phyloP scores from a whole-genome alignment of 768 basidiomycete genomes.

The Russula vinacea region DNA sequence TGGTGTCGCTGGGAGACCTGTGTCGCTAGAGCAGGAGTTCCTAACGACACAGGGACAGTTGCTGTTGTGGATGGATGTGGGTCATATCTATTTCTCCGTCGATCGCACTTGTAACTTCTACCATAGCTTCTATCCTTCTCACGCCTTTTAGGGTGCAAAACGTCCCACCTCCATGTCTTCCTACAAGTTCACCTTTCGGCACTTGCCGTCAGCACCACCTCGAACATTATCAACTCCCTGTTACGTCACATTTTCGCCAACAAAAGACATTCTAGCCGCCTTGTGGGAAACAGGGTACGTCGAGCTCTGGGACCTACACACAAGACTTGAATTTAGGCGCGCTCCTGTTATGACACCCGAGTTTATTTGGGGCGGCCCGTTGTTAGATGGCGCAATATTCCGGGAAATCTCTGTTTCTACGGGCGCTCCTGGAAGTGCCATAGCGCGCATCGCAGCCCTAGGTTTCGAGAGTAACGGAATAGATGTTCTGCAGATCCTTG shows the following conservation, averaged over 20 bases:
- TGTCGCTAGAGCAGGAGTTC: slow-evolving; percentile 53
- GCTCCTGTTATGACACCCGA: slow-evolving; percentile 59
- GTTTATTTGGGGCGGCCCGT: slow-evolving; percentile 37
- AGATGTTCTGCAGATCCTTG: slow-evolving; percentile 22
- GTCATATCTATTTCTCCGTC: slow-evolving; percentile 33
- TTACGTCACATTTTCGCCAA: slow-evolving; percentile 60
- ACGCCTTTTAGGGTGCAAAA: slow-evolving; percentile 95
- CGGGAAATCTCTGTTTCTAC: slow-evolving; percentile 24
- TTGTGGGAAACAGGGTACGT: slow-evolving; percentile 70
- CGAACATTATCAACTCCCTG: slow-evolving; percentile 61
- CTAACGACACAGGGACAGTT: slow-evolving; percentile 78
- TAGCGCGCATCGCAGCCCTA: slow-evolving; percentile 19
- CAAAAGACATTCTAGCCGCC: slow-evolving; percentile 56
- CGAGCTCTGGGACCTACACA: slow-evolving; percentile 68
- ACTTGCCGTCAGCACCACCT: slow-evolving; percentile 31
- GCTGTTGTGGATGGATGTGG: slow-evolving; percentile 86
- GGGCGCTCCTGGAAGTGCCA: not conserved
- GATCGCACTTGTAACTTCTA: not conserved
- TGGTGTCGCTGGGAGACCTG: slow-evolving; percentile 79
- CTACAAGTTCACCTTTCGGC: slow-evolving; percentile 40
- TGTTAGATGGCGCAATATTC: slow-evolving; percentile 21
- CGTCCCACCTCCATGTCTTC: slow-evolving; percentile 97
- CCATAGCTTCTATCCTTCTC: slow-evolving; percentile 65
- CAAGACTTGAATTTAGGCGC: slow-evolving; percentile 54
- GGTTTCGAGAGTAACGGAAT: slow-evolving; percentile 12